Evolutionary conservation across 176 grass and related monocot species (phyloP).

Genomic region (Neostapfia colusana): DNA sequence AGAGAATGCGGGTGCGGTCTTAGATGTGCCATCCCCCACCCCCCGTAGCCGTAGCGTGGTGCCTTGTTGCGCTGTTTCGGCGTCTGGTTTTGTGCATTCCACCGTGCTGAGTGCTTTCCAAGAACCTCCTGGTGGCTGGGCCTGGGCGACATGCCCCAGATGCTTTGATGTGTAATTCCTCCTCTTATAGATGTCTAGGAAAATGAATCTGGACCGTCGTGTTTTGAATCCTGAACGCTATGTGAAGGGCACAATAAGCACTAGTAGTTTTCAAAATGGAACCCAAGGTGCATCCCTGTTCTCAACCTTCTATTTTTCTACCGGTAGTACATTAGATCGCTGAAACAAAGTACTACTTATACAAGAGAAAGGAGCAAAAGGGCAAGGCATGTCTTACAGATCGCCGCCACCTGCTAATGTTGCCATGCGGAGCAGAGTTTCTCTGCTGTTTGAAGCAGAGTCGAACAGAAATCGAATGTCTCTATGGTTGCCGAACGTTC

Average conservation of each 20-base stretch:
- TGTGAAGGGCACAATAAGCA: conserved; percentile 20
- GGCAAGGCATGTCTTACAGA: no score
- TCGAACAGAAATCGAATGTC: no score
- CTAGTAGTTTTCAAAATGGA: not conserved
- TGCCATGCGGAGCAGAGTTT: no score
- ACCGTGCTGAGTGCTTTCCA: conserved; percentile 10
- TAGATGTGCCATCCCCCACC: not conserved
- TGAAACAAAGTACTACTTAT: no score
- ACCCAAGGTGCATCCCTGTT: not conserved
- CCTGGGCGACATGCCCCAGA: not conserved
- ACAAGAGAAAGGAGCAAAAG: no score
- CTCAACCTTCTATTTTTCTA: no score
- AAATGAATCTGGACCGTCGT: conserved; percentile 16
- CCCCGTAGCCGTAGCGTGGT: not conserved
- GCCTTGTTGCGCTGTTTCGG: conserved; percentile 18
- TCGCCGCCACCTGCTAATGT: no score
- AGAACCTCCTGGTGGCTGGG: conserved; percentile 17
- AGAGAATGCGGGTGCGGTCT: conserved; percentile 71
- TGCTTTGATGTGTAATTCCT: conserved; percentile 11
- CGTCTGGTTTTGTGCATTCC: conserved; percentile 32
- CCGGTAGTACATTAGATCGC: no score
- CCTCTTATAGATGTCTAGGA: conserved; percentile 35
- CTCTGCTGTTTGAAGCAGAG: no score
- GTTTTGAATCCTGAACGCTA: conserved; percentile 3
- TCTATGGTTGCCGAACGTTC: no score